Evolutionary conservation across 495 filamentous ascomycete species (phyloP).

Genomic region (Antarctomyces pellizariae): DNA sequence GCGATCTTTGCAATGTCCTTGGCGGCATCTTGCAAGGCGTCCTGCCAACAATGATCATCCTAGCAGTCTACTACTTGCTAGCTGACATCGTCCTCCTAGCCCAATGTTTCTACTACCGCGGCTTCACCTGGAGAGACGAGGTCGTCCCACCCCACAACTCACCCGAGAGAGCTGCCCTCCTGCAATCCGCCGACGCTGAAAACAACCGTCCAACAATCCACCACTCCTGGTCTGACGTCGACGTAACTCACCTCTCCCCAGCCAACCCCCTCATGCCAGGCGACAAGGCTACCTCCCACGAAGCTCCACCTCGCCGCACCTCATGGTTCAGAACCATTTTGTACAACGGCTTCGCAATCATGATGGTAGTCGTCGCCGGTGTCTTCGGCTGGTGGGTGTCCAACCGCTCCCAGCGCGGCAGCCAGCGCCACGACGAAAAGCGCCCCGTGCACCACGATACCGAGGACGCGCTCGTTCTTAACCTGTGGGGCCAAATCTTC

Average conservation of each 20-base stretch:
- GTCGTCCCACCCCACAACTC: slow-evolving; percentile 14
- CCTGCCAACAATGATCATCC: slow-evolving; percentile 84
- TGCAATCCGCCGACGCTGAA: slow-evolving; percentile 7
- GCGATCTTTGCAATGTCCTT: slow-evolving; percentile 92
- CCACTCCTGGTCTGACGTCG: slow-evolving; percentile 20
- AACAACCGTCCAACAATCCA: slow-evolving; percentile 14
- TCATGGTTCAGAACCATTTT: slow-evolving; percentile 29
- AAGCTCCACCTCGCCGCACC: too few species aligned
- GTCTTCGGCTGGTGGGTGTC: slow-evolving; percentile 70
- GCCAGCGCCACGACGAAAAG: slow-evolving; percentile 4
- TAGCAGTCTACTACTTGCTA: slow-evolving; percentile 87
- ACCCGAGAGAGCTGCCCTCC: slow-evolving; percentile 20
- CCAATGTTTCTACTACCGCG: slow-evolving; percentile 88
- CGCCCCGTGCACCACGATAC: slow-evolving; percentile 4
- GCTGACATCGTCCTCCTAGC: slow-evolving; percentile 71
- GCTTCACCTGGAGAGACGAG: slow-evolving; percentile 46
- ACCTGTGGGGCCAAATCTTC: slow-evolving; percentile 59
- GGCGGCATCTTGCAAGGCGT: slow-evolving; percentile 86
- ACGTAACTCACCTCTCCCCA: slow-evolving; percentile 55
- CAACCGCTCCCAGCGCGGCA: slow-evolving; percentile 13
- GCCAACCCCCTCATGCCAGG: slow-evolving; percentile 41
- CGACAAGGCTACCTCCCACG: slow-evolving; percentile 7
- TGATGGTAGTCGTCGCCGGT: slow-evolving; percentile 63
- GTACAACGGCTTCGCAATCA: slow-evolving; percentile 47
- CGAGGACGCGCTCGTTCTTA: slow-evolving; percentile 29